These are phyloP conservation scores for Saksenaea oblongispora DNA, from an alignment of 371 early-diverging fungal species.

Conservation along the genomic window DNA sequence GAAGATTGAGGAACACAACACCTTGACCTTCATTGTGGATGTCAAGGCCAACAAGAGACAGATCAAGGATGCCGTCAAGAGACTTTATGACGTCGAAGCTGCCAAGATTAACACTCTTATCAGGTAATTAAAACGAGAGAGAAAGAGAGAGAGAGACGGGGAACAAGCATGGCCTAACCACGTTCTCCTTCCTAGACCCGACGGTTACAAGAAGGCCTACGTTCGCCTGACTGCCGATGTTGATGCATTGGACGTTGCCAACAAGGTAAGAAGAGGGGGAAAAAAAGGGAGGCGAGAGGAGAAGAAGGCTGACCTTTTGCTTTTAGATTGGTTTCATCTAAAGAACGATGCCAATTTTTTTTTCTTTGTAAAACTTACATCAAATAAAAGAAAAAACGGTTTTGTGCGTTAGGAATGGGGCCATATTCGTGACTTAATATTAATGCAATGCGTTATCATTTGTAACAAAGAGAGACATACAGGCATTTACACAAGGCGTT, in stretches of 20 bases:
- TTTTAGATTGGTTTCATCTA: conserved; percentile 42
- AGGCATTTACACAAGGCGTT: neutral
- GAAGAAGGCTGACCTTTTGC: neutral
- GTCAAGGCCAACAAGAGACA: conserved; percentile 96
- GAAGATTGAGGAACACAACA: conserved; percentile 98
- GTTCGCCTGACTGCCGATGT: conserved; percentile 94
- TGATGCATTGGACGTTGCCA: conserved; percentile 96
- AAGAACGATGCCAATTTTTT: conserved; percentile 12
- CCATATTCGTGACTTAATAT: too few species aligned
- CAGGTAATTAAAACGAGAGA: conserved; percentile 52
- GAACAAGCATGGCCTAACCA: neutral
- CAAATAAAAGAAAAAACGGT: neutral
- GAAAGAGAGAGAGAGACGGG: neutral
- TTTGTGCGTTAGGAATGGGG: neutral
- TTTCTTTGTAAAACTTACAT: conserved; percentile 5
- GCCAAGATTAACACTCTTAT: conserved; percentile 96
- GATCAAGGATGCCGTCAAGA: conserved; percentile 95
- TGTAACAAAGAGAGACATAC: neutral
- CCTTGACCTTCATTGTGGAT: conserved; percentile 95
- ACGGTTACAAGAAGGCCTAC: conserved; percentile 98
- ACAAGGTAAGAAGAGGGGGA: conserved; percentile 62
- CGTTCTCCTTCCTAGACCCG: conserved; percentile 71
- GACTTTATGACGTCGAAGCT: conserved; percentile 92
- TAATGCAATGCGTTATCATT: neutral
- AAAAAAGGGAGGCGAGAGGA: neutral